phyloP scores from a whole-genome alignment of 495 filamentous ascomycete genomes.

The Hypoxylon crocopeplum region DNA sequence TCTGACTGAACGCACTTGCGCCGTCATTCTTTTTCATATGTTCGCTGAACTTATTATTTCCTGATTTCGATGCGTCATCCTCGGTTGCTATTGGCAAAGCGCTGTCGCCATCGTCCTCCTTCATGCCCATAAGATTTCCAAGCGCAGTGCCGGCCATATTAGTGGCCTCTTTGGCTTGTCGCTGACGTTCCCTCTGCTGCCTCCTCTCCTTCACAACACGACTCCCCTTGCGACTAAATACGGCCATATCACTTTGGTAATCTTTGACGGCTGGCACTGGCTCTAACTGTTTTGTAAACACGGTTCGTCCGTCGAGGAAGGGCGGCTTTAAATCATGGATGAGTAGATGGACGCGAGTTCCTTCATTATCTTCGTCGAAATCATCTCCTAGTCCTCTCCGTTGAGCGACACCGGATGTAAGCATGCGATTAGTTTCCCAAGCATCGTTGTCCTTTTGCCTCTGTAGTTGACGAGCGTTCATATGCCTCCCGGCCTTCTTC shows the following conservation, averaged over 20 bases:
- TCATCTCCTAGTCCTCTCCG: conserved; percentile 78
- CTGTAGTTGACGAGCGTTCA: conserved; percentile 75
- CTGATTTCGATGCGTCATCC: conserved; percentile 58
- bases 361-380: conserved; percentile 91
- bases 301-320: conserved; percentile 90
- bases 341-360: conserved; percentile 85
- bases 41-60: conserved; percentile 81
- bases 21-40: conserved; percentile 90
- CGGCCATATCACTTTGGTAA: conserved; percentile 98
- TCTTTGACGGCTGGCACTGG: conserved; percentile 93
- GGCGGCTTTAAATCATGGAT: conserved; percentile 95
- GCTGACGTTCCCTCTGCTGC: conserved; percentile 91
- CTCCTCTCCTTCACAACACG: conserved; percentile 88
- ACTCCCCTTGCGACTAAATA: conserved; percentile 96
- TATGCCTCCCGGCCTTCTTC: conserved; percentile 72
- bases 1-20: conserved; percentile 90
- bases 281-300: conserved; percentile 97
- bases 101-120: conserved; percentile 92
- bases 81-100: conserved; percentile 79
- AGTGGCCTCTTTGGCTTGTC: conserved; percentile 94
- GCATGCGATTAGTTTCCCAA: conserved; percentile 99
- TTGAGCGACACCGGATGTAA: conserved; percentile 94
- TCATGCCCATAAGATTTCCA: conserved; percentile 93
- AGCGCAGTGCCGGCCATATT: conserved; percentile 90
- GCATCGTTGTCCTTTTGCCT: conserved; percentile 95